phyloP scores from a whole-genome alignment of 108 stramenopile species.

The Chaetoceros tenuissimus region DNA sequence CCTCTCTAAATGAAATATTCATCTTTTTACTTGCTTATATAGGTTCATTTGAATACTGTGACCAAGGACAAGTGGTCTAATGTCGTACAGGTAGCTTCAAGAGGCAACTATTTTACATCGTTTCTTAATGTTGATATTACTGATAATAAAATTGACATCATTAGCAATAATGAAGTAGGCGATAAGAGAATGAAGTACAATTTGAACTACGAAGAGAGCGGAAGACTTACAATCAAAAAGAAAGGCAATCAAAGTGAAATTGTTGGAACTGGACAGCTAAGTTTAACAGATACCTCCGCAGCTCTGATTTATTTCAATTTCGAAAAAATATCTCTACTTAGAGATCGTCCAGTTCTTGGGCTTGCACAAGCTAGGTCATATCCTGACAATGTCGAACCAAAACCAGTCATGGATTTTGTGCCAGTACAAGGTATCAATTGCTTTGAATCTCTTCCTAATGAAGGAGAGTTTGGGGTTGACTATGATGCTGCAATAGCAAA shows the following conservation, averaged over 20 bases:
- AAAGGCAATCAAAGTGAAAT: background rate
- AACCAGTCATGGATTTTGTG: background rate
- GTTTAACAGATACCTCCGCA: background rate
- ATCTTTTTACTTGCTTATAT: background rate
- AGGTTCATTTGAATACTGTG: background rate
- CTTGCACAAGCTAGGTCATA: background rate
- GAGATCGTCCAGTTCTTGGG: background rate
- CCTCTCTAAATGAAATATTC: background rate
- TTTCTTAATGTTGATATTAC: background rate
- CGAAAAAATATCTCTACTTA: background rate
- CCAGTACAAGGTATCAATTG: background rate
- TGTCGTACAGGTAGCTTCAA: background rate
- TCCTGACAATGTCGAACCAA: background rate
- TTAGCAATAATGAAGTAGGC: background rate
- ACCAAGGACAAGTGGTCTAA: background rate
- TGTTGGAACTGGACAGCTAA: background rate
- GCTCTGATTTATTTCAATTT: background rate
- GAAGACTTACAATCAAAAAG: background rate
- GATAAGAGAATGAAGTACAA: background rate
- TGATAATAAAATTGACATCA: conserved; percentile 1
- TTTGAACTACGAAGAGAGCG: background rate
- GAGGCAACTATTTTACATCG: background rate
- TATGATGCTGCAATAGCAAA: background rate
- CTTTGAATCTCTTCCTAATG: background rate
- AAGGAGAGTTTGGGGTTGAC: background rate